Base-by-base conservation (phyloP, 2,329 filamentous ascomycete species). In the Nemania bipapillata region DNA sequence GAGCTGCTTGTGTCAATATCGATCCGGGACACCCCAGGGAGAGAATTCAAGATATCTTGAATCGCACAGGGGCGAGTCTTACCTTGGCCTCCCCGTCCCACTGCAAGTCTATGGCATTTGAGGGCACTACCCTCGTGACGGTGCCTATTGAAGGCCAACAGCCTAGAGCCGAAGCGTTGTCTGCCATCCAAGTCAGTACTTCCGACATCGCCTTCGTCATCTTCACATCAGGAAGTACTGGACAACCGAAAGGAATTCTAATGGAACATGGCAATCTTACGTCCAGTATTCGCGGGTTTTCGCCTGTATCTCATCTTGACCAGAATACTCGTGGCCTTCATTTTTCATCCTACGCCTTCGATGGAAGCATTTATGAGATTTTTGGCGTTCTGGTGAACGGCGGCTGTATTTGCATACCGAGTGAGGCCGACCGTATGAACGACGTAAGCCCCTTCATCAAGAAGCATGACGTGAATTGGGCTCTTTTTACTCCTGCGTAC, bases 381-480 rank as follows among this genome's bases (percentile, higher is more conserved):
- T 79, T 80, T 55, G 78, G 77, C 9, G 78, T 78, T 2, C 77
- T 83, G 24, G 70, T 76, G 40, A 66, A 74, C 28, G 81, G 81
- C 35, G 81, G 78, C 4, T 80, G 78, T 56, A 73, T 82, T 5
- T 82, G 80, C 56, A 76, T 82, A 28, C 78, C 80, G 2, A 79
- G 77, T 1, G 79, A 82, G 40, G 73, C 77, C 6, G 74, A 80
- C 26, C 73, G 79, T 7, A 71, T 81, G 45, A 79, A 80, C 30
- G 73, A 79, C 53, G 64, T 82, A 5, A 71, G 74, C 1, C 73
- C 73, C n/a, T 77, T 74, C 5, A 64, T 74, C 59, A 63, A 59
- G 20, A 42, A 52, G 8, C 54, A 72, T 45, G 52, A 67, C 4
- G 71, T 73, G 4, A 75, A 74, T 26, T 70, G 65, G 66, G 64